Evolutionary conservation across 2,329 filamentous ascomycete species (phyloP).

Genomic region (Penicillium griseofulvum): DNA sequence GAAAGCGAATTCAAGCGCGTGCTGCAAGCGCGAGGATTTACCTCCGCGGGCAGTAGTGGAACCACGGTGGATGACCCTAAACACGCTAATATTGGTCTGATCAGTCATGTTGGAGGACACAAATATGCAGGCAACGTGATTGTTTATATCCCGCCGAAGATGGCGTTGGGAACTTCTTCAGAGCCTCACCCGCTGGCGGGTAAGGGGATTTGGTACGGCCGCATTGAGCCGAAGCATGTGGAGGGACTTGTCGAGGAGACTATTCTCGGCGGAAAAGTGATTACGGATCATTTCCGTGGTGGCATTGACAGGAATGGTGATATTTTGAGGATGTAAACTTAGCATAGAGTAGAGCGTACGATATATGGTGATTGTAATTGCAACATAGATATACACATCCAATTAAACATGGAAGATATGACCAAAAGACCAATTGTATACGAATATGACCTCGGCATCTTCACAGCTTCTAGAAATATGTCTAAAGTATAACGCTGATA

Average conservation of each 20-base stretch:
- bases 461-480: neutral
- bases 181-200: slow-evolving; percentile 39
- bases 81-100: slow-evolving; percentile 42
- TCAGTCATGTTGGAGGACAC: slow-evolving; percentile 90
- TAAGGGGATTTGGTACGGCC: slow-evolving; percentile 74
- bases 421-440: neutral
- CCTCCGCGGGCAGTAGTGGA: slow-evolving; percentile 17
- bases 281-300: slow-evolving; percentile 77
- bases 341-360: neutral
- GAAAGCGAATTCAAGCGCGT: slow-evolving; percentile 63
- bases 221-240: slow-evolving; percentile 79
- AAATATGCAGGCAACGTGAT: slow-evolving; percentile 95
- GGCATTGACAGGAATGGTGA: slow-evolving; percentile 77
- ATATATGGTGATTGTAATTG: neutral
- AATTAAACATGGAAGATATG: neutral
- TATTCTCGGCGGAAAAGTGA: slow-evolving; percentile 79
- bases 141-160: slow-evolving; percentile 61
- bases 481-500: neutral
- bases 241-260: slow-evolving; percentile 88
- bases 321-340: slow-evolving; percentile 58
- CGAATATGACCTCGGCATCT: neutral
- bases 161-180: slow-evolving; percentile 23
- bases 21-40: slow-evolving; percentile 31
- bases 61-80: slow-evolving; percentile 27
- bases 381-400: neutral